These are phyloP conservation scores for Wickerhamiella musiphila DNA, from an alignment of 805 yeast species.

Conservation along the genomic window DNA sequence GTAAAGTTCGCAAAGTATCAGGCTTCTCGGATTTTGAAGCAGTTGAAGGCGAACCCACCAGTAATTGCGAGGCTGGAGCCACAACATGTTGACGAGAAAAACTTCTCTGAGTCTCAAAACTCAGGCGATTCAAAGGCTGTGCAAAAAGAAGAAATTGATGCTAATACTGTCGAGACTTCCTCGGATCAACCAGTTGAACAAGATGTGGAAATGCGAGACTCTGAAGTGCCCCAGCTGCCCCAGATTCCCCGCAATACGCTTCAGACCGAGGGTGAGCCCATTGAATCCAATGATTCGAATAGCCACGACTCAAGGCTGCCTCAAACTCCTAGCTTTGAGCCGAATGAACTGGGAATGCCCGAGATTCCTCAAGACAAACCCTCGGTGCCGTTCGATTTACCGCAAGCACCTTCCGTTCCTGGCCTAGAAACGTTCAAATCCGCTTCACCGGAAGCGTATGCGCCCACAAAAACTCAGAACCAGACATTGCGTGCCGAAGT, in stretches of 20 bases:
- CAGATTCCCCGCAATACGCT: too few relatives aligned
- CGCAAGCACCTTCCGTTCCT: slow-evolving; percentile 4
- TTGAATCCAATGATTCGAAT: too few relatives aligned
- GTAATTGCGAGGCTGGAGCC: too few relatives aligned
- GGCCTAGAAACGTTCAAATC: neutral
- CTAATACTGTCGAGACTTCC: neutral
- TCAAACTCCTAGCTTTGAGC: slow-evolving; percentile 6
- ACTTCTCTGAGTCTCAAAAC: slow-evolving; percentile 5
- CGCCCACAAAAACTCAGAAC: slow-evolving; percentile 3
- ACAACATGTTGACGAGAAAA: too few relatives aligned
- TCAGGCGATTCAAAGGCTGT: neutral
- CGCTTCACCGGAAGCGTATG: slow-evolving; percentile 1
- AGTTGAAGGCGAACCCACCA: slow-evolving; percentile 27
- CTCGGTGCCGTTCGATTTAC: slow-evolving; percentile 7
- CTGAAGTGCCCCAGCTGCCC: too few relatives aligned
- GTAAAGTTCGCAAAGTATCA: slow-evolving; percentile 47
- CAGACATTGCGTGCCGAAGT: slow-evolving; percentile 1
- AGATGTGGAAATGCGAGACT: neutral
- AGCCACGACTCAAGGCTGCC: slow-evolving; percentile 9
- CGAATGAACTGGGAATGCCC: slow-evolving; percentile 8
- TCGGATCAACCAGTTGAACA: neutral
- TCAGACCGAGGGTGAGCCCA: too few relatives aligned
- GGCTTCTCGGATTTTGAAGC: slow-evolving; percentile 37
- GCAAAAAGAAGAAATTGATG: neutral
- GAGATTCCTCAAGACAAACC: slow-evolving; percentile 3